Base-by-base conservation (phyloP, 441 rosid genomes). In the Populus hybrid region DNA sequence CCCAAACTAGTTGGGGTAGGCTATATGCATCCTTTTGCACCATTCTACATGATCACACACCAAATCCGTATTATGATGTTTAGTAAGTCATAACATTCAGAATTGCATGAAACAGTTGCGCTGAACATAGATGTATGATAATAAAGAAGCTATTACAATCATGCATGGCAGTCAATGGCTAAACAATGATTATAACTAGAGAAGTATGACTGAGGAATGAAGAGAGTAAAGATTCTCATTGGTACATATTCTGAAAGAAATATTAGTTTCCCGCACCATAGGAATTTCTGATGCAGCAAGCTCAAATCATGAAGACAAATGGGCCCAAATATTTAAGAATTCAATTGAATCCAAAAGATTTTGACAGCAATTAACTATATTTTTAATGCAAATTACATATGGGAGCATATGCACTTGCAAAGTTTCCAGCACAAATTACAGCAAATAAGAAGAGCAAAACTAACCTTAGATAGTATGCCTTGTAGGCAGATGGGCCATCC, bases 401-500 rank as follows among this genome's bases (percentile, higher is more conserved):
- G 59, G n/a, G 7, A 50, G 59, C 59, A 50, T 50, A 16, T 5
- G 59, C 59, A 50, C 19, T 50, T 50, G 59, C 59, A 50, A 50
- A 50, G 59, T 50, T 50, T 50, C 26, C 30, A 65, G 68, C 68
- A 50, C 70, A 53, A 68, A 42, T 16, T 70, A 14, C 26, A 53
- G n/a, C 34, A 35, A 68, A 79, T 42, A 74, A 69, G 36, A 14
- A 64, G n/a, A n/a, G n/a, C 66, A 57, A 73, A 74, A 69, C 83
- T 82, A 76, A 94, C 99, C 97, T 88, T 63, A 84, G 84, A 81
- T 91, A 96, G 85, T 89, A 92, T 76, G 89, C 79, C 86, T 84
- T 94, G 86, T 96, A 96, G 75, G 96, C 89, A 77, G 91, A 88
- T 75, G 96, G 96, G 70, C 98, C 99, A 69, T 91, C 91, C 90